These are phyloP conservation scores for Teratosphaeria pseudoeucalypti DNA, from an alignment of 2,329 filamentous ascomycete species.

Conservation along the genomic window DNA sequence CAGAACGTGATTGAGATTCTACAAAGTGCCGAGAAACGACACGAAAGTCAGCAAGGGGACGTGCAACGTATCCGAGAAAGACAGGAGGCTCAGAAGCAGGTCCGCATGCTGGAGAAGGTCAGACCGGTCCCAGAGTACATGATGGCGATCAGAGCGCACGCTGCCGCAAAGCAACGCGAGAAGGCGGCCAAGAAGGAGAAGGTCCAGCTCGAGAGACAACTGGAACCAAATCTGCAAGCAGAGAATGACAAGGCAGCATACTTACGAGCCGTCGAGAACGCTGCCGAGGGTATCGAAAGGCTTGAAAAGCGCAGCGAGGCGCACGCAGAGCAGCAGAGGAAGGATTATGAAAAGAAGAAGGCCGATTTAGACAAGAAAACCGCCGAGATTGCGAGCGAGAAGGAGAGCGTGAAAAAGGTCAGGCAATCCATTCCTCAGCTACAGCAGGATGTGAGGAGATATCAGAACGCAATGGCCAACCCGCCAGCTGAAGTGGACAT, in stretches of 20 bases:
- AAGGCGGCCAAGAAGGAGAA: conserved; percentile 48
- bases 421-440: conserved; percentile 20
- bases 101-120: conserved; percentile 55
- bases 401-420: conserved; percentile 31
- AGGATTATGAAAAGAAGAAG: conserved; percentile 28
- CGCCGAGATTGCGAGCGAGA: conserved; percentile 30
- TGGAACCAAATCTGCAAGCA: conserved; percentile 59
- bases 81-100: conserved; percentile 53
- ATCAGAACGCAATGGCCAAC: conserved; percentile 53
- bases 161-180: conserved; percentile 45
- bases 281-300: conserved; percentile 45
- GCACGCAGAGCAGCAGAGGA: conserved; percentile 31
- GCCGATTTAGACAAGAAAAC: conserved; percentile 24
- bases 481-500: conserved; percentile 60
- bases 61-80: conserved; percentile 75
- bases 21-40: conserved; percentile 58
- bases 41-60: conserved; percentile 65
- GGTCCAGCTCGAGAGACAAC: conserved; percentile 47
- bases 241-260: conserved; percentile 64
- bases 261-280: conserved; percentile 43
- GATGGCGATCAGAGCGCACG: conserved; percentile 39
- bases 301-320: conserved; percentile 46
- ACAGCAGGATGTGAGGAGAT: conserved; percentile 44
- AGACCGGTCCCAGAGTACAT: conserved; percentile 57
- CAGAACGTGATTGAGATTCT: conserved; percentile 53